Percentiles rank a stretch among this genome's conserved stretches.
Evolutionary conservation across 768 basidiomycete genomes (phyloP).

Genomic region (Rhodotorula paludigena): DNA sequence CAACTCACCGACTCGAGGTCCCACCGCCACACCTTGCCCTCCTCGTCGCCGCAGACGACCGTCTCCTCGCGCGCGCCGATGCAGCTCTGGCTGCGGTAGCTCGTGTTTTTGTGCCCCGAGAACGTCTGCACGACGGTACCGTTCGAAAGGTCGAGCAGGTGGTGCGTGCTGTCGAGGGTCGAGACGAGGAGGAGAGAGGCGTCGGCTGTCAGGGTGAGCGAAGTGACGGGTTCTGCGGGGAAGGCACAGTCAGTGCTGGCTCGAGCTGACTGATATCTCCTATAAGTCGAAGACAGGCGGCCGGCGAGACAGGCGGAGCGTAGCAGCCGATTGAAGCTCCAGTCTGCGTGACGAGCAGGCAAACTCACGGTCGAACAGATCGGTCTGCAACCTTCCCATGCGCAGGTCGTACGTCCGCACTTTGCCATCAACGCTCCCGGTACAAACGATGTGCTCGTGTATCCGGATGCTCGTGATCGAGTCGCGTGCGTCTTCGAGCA

Average conservation of each 20-base stretch:
- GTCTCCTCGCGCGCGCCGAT: constrained; percentile 78
- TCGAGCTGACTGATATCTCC: too few relatives aligned
- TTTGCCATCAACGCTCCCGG: constrained; percentile 86
- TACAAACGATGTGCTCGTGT: constrained; percentile 58
- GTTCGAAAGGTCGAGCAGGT: constrained; percentile 74
- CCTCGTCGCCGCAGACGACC: constrained; percentile 83
- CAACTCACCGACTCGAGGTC: constrained; percentile 75
- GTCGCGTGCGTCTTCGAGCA: constrained; percentile 80
- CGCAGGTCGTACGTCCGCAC: constrained; percentile 92
- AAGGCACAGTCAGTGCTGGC: not conserved
- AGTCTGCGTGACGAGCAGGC: not conserved
- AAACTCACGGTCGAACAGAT: constrained; percentile 84
- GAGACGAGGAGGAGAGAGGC: constrained; percentile 72
- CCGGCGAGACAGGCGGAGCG: too few relatives aligned
- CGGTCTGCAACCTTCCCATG: constrained; percentile 80
- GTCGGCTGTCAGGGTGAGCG: constrained; percentile 73
- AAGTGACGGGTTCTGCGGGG: constrained; percentile 72
- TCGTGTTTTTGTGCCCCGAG: constrained; percentile 64
- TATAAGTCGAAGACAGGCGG: too few relatives aligned
- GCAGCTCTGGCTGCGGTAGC: constrained; percentile 72
- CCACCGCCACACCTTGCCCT: constrained; percentile 86
- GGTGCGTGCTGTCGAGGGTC: constrained; percentile 75
- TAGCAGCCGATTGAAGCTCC: too few relatives aligned
- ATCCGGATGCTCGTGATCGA: constrained; percentile 75
- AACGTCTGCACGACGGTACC: constrained; percentile 85